Percentiles rank a stretch among this genome's conserved stretches.
These are phyloP conservation scores for Acacia acuminata DNA, from an alignment of 306 rosid genomes.

Conservation along the genomic window DNA sequence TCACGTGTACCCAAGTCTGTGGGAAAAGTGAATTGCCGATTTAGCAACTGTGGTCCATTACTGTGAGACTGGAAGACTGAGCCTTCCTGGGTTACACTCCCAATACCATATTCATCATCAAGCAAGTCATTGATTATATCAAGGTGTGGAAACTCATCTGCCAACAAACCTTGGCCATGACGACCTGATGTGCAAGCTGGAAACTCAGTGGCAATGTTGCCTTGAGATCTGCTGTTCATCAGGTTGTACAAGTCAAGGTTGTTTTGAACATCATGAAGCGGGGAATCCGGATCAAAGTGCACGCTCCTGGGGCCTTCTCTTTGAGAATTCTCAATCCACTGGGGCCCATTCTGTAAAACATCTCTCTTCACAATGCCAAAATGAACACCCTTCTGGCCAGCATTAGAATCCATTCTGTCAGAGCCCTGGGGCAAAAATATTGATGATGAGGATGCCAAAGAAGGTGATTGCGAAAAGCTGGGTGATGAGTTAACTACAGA, in stretches of 20 bases:
- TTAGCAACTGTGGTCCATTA: constrained; percentile 56
- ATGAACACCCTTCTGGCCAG: constrained; percentile 53
- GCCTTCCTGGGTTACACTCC: constrained; percentile 38
- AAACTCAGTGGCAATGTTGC: constrained; percentile 49
- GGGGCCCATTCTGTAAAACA: constrained; percentile 62
- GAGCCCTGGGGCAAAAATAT: constrained; percentile 61
- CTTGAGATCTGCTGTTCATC: constrained; percentile 51
- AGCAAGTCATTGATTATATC: constrained; percentile 97
- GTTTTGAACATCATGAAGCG: constrained; percentile 54
- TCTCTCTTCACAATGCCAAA: constrained; percentile 56
- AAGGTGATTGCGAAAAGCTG: constrained; percentile 59
- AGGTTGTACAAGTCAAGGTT: constrained; percentile 61
- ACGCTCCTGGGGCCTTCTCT: constrained; percentile 57
- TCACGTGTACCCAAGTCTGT: constrained; percentile 58
- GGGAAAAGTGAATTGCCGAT: constrained; percentile 77
- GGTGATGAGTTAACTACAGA: constrained; percentile 55
- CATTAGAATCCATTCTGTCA: constrained; percentile 60
- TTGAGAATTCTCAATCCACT: constrained; percentile 68
- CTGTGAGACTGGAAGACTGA: constrained; percentile 44
- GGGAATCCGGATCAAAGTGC: constrained; percentile 54
- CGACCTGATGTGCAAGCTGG: constrained; percentile 70
- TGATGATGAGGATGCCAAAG: constrained; percentile 70
- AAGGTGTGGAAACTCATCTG: constrained; percentile 94
- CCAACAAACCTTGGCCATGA: constrained; percentile 64
- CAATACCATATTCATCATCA: constrained; percentile 71